Conservation (phyloP, 495 filamentous ascomycete species). For the Coniosporium apollinis region DNA sequence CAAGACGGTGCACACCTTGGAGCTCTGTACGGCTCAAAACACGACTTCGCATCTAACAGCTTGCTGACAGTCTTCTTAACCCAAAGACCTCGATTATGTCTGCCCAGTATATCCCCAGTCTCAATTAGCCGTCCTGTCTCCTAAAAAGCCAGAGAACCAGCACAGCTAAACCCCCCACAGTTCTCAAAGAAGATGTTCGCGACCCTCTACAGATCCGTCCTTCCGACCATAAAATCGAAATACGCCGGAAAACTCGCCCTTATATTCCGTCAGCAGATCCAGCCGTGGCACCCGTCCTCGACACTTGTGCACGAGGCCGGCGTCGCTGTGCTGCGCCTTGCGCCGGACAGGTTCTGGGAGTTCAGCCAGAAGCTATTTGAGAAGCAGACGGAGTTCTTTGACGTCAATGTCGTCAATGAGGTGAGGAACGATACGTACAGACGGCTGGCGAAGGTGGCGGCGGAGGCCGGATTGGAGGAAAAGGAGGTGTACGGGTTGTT, state of each 20-base stretch:
- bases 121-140: slow-evolving; percentile 10
- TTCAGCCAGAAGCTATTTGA: slow-evolving; percentile 60
- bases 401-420: slow-evolving; percentile 67
- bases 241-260: slow-evolving; percentile 45
- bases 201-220: slow-evolving; percentile 42
- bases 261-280: slow-evolving; percentile 79
- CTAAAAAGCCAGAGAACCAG: not conserved
- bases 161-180: slow-evolving; percentile 5
- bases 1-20: slow-evolving; percentile 49
- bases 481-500: slow-evolving; percentile 45
- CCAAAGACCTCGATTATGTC: slow-evolving; percentile 61
- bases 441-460: slow-evolving; percentile 53
- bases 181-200: slow-evolving; percentile 57
- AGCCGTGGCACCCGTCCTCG: slow-evolving; percentile 89
- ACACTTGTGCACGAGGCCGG: slow-evolving; percentile 80
- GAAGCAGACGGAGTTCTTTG: slow-evolving; percentile 57
- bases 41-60: not conserved
- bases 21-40: slow-evolving; percentile 37
- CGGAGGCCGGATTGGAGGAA: slow-evolving; percentile 49
- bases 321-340: slow-evolving; percentile 50
- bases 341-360: slow-evolving; percentile 56
- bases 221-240: slow-evolving; percentile 37
- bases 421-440: slow-evolving; percentile 70
- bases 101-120: slow-evolving; percentile 39
- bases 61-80: slow-evolving; percentile 2